Base-by-base conservation (phyloP, 371 early-diverging fungal genomes). In the Furculomyces boomerangus region DNA sequence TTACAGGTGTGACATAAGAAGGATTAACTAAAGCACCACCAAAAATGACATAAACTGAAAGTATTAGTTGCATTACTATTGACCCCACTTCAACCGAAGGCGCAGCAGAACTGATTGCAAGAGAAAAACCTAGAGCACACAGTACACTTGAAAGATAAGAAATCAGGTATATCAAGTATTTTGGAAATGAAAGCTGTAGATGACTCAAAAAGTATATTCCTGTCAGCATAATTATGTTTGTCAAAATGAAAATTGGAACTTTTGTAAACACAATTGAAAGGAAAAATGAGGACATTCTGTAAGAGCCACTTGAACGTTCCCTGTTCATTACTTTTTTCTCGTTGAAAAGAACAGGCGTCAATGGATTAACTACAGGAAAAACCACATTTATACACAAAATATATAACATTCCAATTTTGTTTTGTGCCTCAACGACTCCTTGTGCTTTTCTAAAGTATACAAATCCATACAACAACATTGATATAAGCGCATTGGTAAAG, bases 21-120 rank as follows among this genome's bases (percentile, higher is more conserved):
- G 58, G 39, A 31, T 71, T 68, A 45, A 65, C 57, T 54, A 70
- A 32, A 8, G 60, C 59, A 39, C 74, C 77, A 2, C 66, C 66
- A 57, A 62, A 75, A 20, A 77, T 45, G 52, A 74, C 53, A 30
- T 73, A 65, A 25, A 65, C 55, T 35, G 68, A 56, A 13, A 64
- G 50, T 0, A 69, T 29, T 8, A 72, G 60, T 0, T 72, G 63
- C 20, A 68, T 66, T 8, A 74, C 55, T 0, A 68, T 66, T 49
- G 71, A 70, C 1, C 70, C 68, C 27, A 66, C 46, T 29, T 71
- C 57, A 16, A 70, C 28, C 10, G 29, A 48, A 7, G 35, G 31
- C 22, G 64, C 63, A 10, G 59, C 49, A 52, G 64, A 58, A 25
- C 84, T 82, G 61, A 88, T 76, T 28, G 76, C 75, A 40, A 76